Base-by-base conservation (phyloP, 2,329 filamentous ascomycete species). In the Fusarium nygamai region DNA sequence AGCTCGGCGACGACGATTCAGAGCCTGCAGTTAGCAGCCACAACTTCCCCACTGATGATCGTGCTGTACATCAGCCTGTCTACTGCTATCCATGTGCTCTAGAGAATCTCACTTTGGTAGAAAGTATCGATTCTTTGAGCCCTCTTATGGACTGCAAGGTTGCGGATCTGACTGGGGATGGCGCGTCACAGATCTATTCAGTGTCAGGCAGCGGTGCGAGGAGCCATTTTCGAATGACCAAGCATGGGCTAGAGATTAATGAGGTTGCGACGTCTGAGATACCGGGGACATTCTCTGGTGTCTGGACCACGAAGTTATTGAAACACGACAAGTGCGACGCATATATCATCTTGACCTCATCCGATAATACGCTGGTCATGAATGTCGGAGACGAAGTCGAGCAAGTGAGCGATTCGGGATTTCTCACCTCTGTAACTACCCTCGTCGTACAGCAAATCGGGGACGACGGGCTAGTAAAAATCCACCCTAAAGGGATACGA, bases 381-480 rank as follows among this genome's bases (percentile, higher is more conserved):
- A 97, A 95, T 78, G 98, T 99, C 73, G 96, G 96, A 8, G 96
- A 98, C 81, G 98, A 95, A 4, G 96, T 98, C 0, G 95, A 98
- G 81, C 95, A 98, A 83, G 95, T 98, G 6, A 94, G 92, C 10
- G 95, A 98, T 80, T 97, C 95, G 11, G 95, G 96, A 0, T 98
- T 99, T 79, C 85, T 98, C 14, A 93, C 94, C 1, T 92, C 93
- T 19, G 95, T 96, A 11, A 92, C 95, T 3, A 99, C 97, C 0
- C 86, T 99, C 20, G 95, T 95, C 10, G 94, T 98, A 7, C 95
- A 98, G 80, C 93, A 98, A 78, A 91, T 99, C 56, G 96, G 96
- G 41, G 95, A 98, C 64, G 94, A 98, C 80, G 94, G 95, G 33
- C 86, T 98, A 39, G 91, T 99, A n/a, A 96, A 99, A 81, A 93